These are phyloP conservation scores for Candida wancherniae DNA, from an alignment of 805 yeast species.

Conservation along the genomic window DNA sequence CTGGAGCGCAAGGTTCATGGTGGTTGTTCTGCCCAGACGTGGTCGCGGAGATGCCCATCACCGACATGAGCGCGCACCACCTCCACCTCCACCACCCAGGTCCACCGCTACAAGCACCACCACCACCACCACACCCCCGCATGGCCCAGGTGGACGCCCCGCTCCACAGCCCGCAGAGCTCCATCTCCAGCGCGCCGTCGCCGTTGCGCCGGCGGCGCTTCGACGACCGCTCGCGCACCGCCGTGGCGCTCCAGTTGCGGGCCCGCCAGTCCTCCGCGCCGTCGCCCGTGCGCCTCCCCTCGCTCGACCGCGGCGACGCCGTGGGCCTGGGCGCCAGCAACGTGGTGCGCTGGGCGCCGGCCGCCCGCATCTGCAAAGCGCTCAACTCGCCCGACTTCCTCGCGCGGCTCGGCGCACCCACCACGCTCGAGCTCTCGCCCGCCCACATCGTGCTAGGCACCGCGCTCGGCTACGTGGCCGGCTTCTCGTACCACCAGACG, in stretches of 20 bases:
- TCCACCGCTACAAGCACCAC: conserved; percentile 4
- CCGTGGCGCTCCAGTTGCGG: conserved; percentile 10
- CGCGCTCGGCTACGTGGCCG: conserved; percentile 53
- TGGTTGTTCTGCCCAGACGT: too few species aligned
- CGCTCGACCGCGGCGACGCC: conserved; percentile 1
- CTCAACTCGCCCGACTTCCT: conserved; percentile 22
- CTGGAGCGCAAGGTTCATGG: conserved; percentile 73
- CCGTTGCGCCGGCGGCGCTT: conserved; percentile 18
- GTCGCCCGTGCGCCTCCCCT: background rate
- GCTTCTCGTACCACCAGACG: conserved; percentile 67
- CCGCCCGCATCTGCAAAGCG: conserved; percentile 16
- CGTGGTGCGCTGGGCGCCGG: conserved; percentile 24
- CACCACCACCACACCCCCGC: too few species aligned
- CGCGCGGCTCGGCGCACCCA: conserved; percentile 20
- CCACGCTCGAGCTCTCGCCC: conserved; percentile 23
- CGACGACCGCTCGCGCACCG: conserved; percentile 36
- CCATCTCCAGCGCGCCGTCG: background rate
- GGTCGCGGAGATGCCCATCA: too few species aligned
- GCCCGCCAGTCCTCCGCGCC: conserved; percentile 1
- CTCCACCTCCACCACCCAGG: conserved; percentile 1
- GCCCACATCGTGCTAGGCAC: conserved; percentile 64
- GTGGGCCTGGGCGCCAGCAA: conserved; percentile 3
- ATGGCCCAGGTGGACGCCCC: too few species aligned
- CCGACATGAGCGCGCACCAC: conserved; percentile 3
- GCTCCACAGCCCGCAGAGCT: background rate